A percentile compares a stretch with the other conserved stretches of the same genome.
phyloP scores from a whole-genome alignment of 306 rosid genomes.

The Trifolium fragiferum region DNA sequence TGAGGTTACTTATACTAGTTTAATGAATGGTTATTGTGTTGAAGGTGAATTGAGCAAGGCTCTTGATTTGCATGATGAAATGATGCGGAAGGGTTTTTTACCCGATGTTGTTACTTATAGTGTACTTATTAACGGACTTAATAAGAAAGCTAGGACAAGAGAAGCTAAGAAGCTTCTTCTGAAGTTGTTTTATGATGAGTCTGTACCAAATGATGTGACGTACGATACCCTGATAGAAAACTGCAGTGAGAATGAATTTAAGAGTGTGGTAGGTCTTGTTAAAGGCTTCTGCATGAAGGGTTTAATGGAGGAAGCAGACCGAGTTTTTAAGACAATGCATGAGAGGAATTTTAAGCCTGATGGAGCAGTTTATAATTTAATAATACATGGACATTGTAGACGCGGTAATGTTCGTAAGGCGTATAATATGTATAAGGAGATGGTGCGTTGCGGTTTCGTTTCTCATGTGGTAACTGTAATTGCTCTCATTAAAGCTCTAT shows the following conservation, averaged over 20 bases:
- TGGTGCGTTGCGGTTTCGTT: slow-evolving; percentile 69
- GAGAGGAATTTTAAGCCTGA: slow-evolving; percentile 61
- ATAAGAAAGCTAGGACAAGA: slow-evolving; percentile 77
- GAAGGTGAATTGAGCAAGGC: slow-evolving; percentile 82
- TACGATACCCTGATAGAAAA: slow-evolving; percentile 77
- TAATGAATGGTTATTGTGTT: slow-evolving; percentile 78
- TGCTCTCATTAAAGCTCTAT: slow-evolving; percentile 75
- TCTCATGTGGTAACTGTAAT: slow-evolving; percentile 72
- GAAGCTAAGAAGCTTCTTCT: slow-evolving; percentile 92
- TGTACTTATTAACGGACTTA: slow-evolving; percentile 90
- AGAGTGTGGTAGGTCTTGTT: slow-evolving; percentile 72
- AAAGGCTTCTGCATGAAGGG: slow-evolving; percentile 95
- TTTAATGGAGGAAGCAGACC: slow-evolving; percentile 84
- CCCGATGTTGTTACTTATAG: slow-evolving; percentile 89
- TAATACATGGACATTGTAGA: slow-evolving; percentile 86
- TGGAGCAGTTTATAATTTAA: slow-evolving; percentile 68
- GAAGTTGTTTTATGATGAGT: slow-evolving; percentile 76
- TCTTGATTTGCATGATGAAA: slow-evolving; percentile 74
- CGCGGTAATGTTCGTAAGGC: slow-evolving; percentile 69
- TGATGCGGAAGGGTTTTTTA: slow-evolving; percentile 72
- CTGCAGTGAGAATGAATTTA: slow-evolving; percentile 67
- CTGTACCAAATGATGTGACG: slow-evolving; percentile 69
- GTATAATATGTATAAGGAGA: slow-evolving; percentile 62
- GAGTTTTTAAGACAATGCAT: slow-evolving; percentile 68
- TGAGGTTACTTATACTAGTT: slow-evolving; percentile 76